phyloP scores from a whole-genome alignment of 805 yeast genomes.

The Schwanniomyces polymorphus region DNA sequence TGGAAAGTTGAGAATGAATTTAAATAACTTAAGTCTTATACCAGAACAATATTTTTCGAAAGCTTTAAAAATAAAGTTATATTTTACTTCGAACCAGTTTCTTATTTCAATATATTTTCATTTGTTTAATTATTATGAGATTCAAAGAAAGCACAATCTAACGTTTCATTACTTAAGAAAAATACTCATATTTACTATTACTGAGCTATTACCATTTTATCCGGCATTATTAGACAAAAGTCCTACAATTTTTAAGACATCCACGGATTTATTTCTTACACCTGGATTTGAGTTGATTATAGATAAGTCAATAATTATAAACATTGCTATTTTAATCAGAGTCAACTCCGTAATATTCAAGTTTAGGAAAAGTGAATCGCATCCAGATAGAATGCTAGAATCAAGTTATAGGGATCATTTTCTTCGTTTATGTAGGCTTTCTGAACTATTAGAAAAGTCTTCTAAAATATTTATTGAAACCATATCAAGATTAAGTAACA shows the following conservation, averaged over 20 bases:
- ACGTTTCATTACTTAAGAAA: slow-evolving; percentile 36
- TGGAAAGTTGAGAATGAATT: slow-evolving; percentile 22
- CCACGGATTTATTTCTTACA: slow-evolving; percentile 41
- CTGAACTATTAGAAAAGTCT: slow-evolving; percentile 22
- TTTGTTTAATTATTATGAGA: slow-evolving; percentile 40
- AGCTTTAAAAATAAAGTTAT: slow-evolving; percentile 15
- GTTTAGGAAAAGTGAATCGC: slow-evolving; percentile 18
- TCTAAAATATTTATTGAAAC: slow-evolving; percentile 17
- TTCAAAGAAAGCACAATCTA: slow-evolving; percentile 19
- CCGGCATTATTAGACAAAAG: slow-evolving; percentile 30
- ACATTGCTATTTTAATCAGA: slow-evolving; percentile 22
- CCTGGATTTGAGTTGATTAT: slow-evolving; percentile 30
- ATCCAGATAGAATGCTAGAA: slow-evolving; percentile 9
- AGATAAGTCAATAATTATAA: slow-evolving; percentile 28
- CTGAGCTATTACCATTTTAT: slow-evolving; percentile 33
- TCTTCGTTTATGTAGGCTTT: slow-evolving; percentile 22
- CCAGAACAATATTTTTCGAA: not conserved
- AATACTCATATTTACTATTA: slow-evolving; percentile 17
- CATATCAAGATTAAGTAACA: slow-evolving; percentile 46
- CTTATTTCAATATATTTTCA: slow-evolving; percentile 28
- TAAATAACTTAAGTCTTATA: slow-evolving; percentile 10
- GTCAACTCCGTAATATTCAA: slow-evolving; percentile 18
- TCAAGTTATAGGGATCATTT: slow-evolving; percentile 18
- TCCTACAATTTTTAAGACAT: slow-evolving; percentile 37
- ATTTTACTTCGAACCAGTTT: slow-evolving; percentile 26